A percentile compares a stretch with the other conserved stretches of the same genome.
Conservation (phyloP, 139 green algal species). For the Tetratostichococcus sp. region DNA sequence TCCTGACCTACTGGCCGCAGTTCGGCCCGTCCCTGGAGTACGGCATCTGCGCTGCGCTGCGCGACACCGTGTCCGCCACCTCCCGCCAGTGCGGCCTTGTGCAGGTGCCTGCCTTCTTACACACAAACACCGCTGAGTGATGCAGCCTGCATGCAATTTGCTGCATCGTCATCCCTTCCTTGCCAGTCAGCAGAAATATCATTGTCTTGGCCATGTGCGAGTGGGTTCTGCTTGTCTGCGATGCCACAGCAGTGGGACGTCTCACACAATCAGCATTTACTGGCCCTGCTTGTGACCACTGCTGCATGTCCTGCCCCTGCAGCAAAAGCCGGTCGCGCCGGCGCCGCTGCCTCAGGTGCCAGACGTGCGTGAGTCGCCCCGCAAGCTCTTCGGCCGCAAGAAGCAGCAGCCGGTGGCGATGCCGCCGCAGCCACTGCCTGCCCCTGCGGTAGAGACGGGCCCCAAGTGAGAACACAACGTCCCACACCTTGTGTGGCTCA, state of each 20-base stretch:
- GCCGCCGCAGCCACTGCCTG: too few relatives aligned
- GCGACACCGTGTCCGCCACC: constrained; percentile 36
- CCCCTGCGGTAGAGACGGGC: not conserved
- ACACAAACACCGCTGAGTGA: too few relatives aligned
- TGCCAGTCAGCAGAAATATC: too few relatives aligned
- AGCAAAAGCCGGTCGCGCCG: not conserved
- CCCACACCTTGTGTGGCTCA: too few relatives aligned
- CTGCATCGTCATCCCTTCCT: too few relatives aligned
- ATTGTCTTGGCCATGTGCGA: not conserved
- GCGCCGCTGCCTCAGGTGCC: not conserved
- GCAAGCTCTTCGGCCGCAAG: not conserved
- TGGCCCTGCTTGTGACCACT: too few relatives aligned
- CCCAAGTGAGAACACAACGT: not conserved
- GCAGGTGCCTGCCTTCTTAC: constrained; percentile 13
- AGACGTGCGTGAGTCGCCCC: not conserved
- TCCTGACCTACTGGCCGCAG: constrained; percentile 52
- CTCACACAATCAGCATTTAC: too few relatives aligned
- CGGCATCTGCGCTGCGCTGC: constrained; percentile 33
- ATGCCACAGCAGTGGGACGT: too few relatives aligned
- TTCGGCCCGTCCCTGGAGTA: constrained; percentile 42
- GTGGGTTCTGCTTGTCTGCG: not conserved
- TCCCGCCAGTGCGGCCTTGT: constrained; percentile 53
- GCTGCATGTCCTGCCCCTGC: too few relatives aligned
- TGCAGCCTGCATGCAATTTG: too few relatives aligned
- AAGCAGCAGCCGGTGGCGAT: not conserved